phyloP scores from a whole-genome alignment of 2,329 filamentous ascomycete species.

The Arthrobotrys musiformis region DNA sequence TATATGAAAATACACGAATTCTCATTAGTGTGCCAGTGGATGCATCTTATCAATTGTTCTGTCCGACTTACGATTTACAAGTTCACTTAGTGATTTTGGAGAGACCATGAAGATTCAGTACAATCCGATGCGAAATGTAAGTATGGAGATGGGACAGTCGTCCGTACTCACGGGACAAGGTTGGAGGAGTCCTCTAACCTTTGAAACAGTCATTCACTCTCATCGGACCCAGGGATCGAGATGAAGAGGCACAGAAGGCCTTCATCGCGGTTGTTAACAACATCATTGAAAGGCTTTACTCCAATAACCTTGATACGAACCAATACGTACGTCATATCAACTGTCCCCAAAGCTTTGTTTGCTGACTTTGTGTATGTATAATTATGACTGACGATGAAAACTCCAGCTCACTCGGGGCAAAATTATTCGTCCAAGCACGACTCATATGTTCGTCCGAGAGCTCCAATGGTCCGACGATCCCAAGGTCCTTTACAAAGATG shows the following conservation, averaged over 20 bases:
- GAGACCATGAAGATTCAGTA: slow-evolving; percentile 41
- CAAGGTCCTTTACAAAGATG: slow-evolving; percentile 21
- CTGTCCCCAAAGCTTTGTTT: too few species aligned
- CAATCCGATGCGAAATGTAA: slow-evolving; percentile 41
- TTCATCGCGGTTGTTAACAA: slow-evolving; percentile 28
- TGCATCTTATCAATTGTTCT: not conserved
- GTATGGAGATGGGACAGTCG: not conserved
- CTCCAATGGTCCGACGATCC: slow-evolving; percentile 43
- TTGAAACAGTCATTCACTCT: slow-evolving; percentile 40
- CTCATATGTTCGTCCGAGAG: slow-evolving; percentile 37
- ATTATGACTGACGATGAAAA: not conserved
- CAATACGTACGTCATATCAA: slow-evolving; percentile 22
- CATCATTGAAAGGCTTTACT: slow-evolving; percentile 29
- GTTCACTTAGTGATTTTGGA: slow-evolving; percentile 29
- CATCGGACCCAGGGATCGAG: slow-evolving; percentile 23
- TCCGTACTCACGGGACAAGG: not conserved
- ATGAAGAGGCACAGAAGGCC: slow-evolving; percentile 12
- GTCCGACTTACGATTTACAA: not conserved
- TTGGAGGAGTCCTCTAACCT: not conserved
- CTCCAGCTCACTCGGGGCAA: slow-evolving; percentile 26
- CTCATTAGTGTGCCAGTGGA: not conserved
- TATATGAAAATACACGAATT: not conserved
- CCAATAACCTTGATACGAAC: not conserved
- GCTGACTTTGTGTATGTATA: not conserved
- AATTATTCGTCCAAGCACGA: slow-evolving; percentile 29